Evolutionary conservation across 2,329 filamentous ascomycete species (phyloP).

Genomic region (Monosporascus ibericus): DNA sequence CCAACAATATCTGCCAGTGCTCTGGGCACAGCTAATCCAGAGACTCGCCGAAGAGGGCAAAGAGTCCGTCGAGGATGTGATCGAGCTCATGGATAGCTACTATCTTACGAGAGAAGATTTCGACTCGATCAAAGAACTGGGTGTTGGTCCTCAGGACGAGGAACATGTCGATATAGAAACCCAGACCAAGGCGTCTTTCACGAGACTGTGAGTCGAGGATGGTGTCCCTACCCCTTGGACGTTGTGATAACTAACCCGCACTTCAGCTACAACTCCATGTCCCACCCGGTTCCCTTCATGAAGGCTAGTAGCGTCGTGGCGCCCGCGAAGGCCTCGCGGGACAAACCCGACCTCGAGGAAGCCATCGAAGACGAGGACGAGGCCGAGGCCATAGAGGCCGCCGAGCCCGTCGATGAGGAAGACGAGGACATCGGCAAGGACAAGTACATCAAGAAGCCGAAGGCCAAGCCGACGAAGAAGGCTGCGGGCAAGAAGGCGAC

Average conservation of each 20-base stretch:
- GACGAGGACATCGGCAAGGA: slow-evolving; percentile 80
- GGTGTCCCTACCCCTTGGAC: neutral
- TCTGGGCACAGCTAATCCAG: slow-evolving; percentile 77
- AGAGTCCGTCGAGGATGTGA: slow-evolving; percentile 74
- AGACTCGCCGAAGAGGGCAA: slow-evolving; percentile 73
- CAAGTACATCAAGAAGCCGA: slow-evolving; percentile 91
- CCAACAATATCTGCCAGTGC: slow-evolving; percentile 84
- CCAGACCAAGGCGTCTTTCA: slow-evolving; percentile 85
- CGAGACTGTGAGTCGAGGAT: slow-evolving; percentile 61
- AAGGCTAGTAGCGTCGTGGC: slow-evolving; percentile 75
- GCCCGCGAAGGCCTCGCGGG: slow-evolving; percentile 64
- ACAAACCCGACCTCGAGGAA: slow-evolving; percentile 90
- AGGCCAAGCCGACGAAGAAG: slow-evolving; percentile 58
- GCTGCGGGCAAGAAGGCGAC: slow-evolving; percentile 34
- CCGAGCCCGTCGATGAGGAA: slow-evolving; percentile 63
- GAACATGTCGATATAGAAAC: slow-evolving; percentile 71
- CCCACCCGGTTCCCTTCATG: slow-evolving; percentile 92
- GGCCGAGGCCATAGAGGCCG: slow-evolving; percentile 52
- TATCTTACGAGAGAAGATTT: slow-evolving; percentile 93
- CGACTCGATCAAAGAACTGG: slow-evolving; percentile 86
- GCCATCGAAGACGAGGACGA: slow-evolving; percentile 89
- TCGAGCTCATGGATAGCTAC: slow-evolving; percentile 95
- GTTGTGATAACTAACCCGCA: slow-evolving; percentile 8
- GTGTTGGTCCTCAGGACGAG: slow-evolving; percentile 77
- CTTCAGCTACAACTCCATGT: slow-evolving; percentile 72